Evolutionary conservation across 305 asterid species (phyloP).

Genomic region (Stenogyne calaminthoides): DNA sequence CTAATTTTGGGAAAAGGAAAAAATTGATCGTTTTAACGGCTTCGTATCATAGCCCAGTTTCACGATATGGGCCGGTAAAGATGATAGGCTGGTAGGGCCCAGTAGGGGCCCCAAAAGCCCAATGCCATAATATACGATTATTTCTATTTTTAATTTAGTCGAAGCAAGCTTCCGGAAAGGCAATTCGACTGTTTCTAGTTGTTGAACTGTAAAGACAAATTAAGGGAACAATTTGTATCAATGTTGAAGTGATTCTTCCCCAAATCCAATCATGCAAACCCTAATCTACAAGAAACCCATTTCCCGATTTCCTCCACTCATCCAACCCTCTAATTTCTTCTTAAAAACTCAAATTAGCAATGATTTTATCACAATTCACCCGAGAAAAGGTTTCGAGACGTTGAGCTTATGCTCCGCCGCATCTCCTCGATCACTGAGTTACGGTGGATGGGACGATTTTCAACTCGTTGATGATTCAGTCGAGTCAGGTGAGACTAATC

Average conservation of each 20-base stretch:
- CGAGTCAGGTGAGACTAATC: constrained; percentile 59
- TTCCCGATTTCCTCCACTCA: constrained; percentile 35
- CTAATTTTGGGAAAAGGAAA: too few relatives aligned
- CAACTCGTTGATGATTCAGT: constrained; percentile 41
- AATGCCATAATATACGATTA: too few relatives aligned
- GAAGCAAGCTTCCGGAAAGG: background rate
- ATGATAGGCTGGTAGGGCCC: too few relatives aligned
- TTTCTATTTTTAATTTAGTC: too few relatives aligned
- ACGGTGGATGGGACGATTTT: constrained; percentile 80
- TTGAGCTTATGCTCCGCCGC: constrained; percentile 41
- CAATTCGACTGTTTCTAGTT: background rate
- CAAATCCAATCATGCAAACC: constrained; percentile 42
- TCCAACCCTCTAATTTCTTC: constrained; percentile 28
- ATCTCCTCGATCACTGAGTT: constrained; percentile 48
- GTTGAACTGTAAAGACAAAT: background rate
- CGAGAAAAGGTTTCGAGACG: constrained; percentile 36
- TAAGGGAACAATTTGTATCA: background rate
- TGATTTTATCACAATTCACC: constrained; percentile 33
- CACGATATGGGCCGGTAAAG: too few relatives aligned
- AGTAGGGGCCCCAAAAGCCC: too few relatives aligned
- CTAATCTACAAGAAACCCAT: constrained; percentile 45
- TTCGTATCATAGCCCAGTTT: too few relatives aligned
- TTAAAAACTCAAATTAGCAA: constrained; percentile 32
- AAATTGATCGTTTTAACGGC: too few relatives aligned
- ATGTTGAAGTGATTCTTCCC: constrained; percentile 28